Evolutionary conservation across 805 yeast genomes (phyloP).

Genomic region (Maudiozyma serrabonitensis): DNA sequence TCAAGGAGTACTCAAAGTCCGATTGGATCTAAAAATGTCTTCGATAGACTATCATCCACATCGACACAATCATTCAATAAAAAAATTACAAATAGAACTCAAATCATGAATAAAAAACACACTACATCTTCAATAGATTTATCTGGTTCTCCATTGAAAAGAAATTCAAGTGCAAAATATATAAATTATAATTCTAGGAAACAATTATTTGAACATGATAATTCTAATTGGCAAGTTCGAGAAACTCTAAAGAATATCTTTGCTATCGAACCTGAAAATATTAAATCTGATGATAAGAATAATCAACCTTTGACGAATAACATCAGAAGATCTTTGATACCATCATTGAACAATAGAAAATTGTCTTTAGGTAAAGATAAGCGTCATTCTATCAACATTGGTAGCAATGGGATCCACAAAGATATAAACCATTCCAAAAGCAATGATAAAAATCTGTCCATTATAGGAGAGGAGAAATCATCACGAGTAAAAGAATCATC

Average conservation of each 20-base stretch:
- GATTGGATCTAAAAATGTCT: slow-evolving; percentile 13
- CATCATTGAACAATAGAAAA: slow-evolving; percentile 1
- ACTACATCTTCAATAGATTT: slow-evolving; percentile 19
- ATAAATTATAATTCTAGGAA: neutral
- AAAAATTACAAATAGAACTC: slow-evolving; percentile 11
- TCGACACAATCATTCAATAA: slow-evolving; percentile 27
- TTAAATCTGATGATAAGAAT: neutral
- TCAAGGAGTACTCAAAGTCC: slow-evolving; percentile 5
- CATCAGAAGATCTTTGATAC: slow-evolving; percentile 6
- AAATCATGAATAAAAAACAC: slow-evolving; percentile 4
- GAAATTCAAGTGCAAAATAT: slow-evolving; percentile 4
- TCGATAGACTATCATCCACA: slow-evolving; percentile 23
- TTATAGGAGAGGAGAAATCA: slow-evolving; percentile 1
- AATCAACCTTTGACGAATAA: neutral
- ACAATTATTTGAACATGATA: neutral
- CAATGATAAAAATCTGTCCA: neutral
- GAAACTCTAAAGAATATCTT: slow-evolving; percentile 24
- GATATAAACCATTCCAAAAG: no score
- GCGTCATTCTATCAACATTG: neutral
- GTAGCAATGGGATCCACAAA: neutral
- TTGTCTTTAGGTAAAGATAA: neutral
- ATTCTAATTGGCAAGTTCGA: slow-evolving; percentile 9
- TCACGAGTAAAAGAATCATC: neutral
- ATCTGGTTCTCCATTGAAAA: slow-evolving; percentile 24
- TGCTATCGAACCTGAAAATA: slow-evolving; percentile 5